These are phyloP conservation scores for Didymella exigua DNA, from an alignment of 2,329 filamentous ascomycete species.

Conservation along the genomic window DNA sequence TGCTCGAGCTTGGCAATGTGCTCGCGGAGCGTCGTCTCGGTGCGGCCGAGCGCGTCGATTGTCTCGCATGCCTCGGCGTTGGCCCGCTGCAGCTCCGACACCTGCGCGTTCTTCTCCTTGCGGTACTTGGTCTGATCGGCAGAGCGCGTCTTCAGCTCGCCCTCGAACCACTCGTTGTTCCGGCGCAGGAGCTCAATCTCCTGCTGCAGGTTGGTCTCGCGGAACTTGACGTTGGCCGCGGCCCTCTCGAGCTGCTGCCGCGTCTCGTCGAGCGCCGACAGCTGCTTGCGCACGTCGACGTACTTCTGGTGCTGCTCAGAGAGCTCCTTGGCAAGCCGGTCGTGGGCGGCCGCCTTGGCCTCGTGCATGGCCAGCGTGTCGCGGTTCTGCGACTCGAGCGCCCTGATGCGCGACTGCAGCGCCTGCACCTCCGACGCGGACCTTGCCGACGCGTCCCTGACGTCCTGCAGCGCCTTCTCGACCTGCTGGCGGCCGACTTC, in stretches of 20 bases:
- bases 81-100: conserved; percentile 84
- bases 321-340: conserved; percentile 83
- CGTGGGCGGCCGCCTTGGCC: conserved; percentile 84
- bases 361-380: conserved; percentile 89
- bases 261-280: conserved; percentile 80
- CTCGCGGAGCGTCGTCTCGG: conserved; percentile 78
- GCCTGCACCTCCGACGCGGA: conserved; percentile 76
- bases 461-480: conserved; percentile 78
- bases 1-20: conserved; percentile 82
- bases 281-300: conserved; percentile 79
- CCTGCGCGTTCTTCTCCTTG: conserved; percentile 91
- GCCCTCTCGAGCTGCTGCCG: conserved; percentile 82
- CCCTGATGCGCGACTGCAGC: conserved; percentile 80
- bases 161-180: conserved; percentile 92
- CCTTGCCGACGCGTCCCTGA: conserved; percentile 75
- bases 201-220: conserved; percentile 86
- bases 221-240: conserved; percentile 82
- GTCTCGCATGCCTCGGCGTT: conserved; percentile 83
- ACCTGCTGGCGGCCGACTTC: conserved; percentile 77
- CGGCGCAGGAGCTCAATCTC: conserved; percentile 87
- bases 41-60: conserved; percentile 77
- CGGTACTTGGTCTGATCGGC: conserved; percentile 86
- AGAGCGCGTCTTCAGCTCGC: conserved; percentile 87
- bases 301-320: conserved; percentile 88
- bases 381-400: conserved; percentile 88